These are phyloP conservation scores for Chrysopogon serrulatus DNA, from an alignment of 176 grass and related monocot species.

Conservation along the genomic window DNA sequence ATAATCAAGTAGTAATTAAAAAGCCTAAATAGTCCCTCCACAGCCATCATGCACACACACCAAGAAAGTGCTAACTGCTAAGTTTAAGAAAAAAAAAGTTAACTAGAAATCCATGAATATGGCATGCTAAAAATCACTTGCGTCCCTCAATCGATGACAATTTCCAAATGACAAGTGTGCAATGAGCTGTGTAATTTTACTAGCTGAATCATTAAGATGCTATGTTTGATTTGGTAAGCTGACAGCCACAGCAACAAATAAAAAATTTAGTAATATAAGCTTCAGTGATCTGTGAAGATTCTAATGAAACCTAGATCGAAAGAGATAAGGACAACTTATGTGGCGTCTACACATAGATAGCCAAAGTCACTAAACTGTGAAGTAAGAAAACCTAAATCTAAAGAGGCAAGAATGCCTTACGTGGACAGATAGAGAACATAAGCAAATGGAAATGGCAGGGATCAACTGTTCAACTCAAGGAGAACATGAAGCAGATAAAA, in stretches of 20 bases:
- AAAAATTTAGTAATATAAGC: not conserved
- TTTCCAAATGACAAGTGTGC: not conserved
- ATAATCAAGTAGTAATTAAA: not conserved
- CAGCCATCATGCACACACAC: not conserved
- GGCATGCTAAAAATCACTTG: not conserved
- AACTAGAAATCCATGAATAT: not conserved
- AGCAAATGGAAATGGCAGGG: conserved; percentile 31
- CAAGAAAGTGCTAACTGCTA: not conserved
- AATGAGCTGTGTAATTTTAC: not conserved
- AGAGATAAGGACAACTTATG: conserved; percentile 8
- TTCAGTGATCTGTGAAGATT: not conserved
- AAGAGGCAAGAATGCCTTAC: conserved; percentile 2
- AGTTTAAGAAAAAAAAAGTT: not conserved
- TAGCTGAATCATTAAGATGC: not conserved
- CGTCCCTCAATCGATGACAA: not conserved
- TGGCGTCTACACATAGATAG: conserved; percentile 13
- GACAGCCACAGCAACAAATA: not conserved
- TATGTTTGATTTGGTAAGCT: not conserved
- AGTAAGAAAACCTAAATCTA: not conserved
- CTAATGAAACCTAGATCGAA: not conserved
- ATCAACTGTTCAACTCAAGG: conserved; percentile 19
- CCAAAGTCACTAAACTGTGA: not conserved
- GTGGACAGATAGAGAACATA: conserved; percentile 9
- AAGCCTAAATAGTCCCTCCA: not conserved
- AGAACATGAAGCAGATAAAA: conserved; percentile 42